Evolutionary conservation across 257 asterid genomes (phyloP).

Genomic region (Solanum rostratum): DNA sequence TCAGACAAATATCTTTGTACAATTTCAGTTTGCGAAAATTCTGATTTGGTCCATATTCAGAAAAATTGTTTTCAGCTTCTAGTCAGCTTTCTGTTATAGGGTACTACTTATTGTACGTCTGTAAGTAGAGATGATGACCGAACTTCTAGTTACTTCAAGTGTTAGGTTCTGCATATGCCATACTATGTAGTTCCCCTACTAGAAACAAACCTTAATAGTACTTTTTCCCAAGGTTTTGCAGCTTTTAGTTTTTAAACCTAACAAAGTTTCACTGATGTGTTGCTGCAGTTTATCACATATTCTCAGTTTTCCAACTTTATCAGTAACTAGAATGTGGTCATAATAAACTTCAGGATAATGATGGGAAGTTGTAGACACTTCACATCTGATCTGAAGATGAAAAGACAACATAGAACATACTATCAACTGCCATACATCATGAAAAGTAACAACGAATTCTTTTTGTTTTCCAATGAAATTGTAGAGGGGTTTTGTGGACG

Average conservation of each 20-base stretch:
- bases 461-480: background rate
- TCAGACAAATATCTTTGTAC: background rate
- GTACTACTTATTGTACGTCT: background rate
- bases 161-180: background rate
- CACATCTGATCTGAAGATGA: background rate
- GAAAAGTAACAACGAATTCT: background rate
- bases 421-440: background rate
- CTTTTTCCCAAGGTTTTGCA: background rate
- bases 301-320: background rate
- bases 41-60: background rate
- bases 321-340: background rate
- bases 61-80: background rate
- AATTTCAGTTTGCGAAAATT: background rate
- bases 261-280: background rate
- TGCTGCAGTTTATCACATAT: background rate
- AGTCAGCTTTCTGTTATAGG: background rate
- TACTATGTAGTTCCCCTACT: background rate
- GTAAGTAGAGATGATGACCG: background rate
- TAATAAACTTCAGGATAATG: background rate
- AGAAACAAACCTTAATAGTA: background rate
- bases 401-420: background rate
- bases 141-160: background rate
- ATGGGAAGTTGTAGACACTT: background rate
- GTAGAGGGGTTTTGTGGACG: constrained; percentile 76
- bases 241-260: background rate